Conservation (phyloP, 441 rosid species). For the Eruca vesicaria region DNA sequence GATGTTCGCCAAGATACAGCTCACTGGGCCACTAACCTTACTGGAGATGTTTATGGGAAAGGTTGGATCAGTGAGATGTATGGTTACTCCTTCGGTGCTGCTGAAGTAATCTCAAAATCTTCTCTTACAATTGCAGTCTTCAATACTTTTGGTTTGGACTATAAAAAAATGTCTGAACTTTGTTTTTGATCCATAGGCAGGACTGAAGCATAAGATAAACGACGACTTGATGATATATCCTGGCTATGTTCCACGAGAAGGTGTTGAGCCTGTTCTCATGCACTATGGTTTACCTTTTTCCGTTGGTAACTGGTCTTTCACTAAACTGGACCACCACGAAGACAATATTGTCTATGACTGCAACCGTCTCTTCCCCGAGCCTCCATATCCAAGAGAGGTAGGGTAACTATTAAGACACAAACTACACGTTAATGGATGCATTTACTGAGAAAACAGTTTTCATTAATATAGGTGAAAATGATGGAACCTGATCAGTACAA, state of each 20-base stretch:
- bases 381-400: constrained; percentile 98
- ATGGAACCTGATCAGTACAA: constrained; percentile 70
- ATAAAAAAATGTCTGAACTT: too few relatives aligned
- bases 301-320: constrained; percentile 96
- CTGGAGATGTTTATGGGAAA: constrained; percentile 90
- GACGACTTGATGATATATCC: constrained; percentile 95
- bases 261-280: constrained; percentile 85
- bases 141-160: too few relatives aligned
- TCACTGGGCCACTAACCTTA: constrained; percentile 93
- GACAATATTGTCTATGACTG: constrained; percentile 91
- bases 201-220: constrained; percentile 87
- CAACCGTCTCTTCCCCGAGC: constrained; percentile 90
- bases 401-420: not conserved
- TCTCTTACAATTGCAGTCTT: too few relatives aligned
- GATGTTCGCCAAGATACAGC: constrained; percentile 91
- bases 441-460: constrained; percentile 13
- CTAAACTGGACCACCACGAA: constrained; percentile 87
- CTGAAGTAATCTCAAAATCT: constrained; percentile 58
- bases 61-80: constrained; percentile 99
- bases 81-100: constrained; percentile 99
- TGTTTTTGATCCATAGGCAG: constrained; percentile 56
- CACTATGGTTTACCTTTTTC: constrained; percentile 90
- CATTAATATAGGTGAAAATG: constrained; percentile 57
- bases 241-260: constrained; percentile 82
- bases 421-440: not conserved